Conservation (phyloP, 345 rosid genomes). For the Microthlaspi erraticum region DNA sequence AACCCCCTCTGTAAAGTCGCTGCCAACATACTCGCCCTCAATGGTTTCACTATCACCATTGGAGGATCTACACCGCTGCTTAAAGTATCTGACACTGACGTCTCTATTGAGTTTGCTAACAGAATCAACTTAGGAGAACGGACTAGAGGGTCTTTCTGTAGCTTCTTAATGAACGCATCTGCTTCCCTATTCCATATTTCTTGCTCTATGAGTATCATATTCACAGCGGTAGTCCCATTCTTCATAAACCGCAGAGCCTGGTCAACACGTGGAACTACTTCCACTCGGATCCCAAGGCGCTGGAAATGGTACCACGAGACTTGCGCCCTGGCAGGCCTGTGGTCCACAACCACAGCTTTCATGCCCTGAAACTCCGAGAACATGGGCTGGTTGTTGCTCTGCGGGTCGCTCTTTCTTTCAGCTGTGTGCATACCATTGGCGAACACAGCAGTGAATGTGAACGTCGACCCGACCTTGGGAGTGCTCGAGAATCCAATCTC, state of each 20-base stretch:
- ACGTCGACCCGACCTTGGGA: slow-evolving; percentile 85
- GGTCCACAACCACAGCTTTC: slow-evolving; percentile 80
- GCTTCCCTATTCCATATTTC: slow-evolving; percentile 85
- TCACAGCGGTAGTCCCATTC: slow-evolving; percentile 42
- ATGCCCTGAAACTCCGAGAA: slow-evolving; percentile 68
- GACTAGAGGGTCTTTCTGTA: slow-evolving; percentile 44
- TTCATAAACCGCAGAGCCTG: slow-evolving; percentile 51
- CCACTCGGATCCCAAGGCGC: slow-evolving; percentile 72
- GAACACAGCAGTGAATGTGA: slow-evolving; percentile 88
- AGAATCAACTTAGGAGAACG: slow-evolving; percentile 60
- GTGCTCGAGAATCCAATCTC: slow-evolving; percentile 85
- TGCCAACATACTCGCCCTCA: slow-evolving; percentile 86
- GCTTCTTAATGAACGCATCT: slow-evolving; percentile 48
- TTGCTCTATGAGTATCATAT: slow-evolving; percentile 77
- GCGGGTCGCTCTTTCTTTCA: slow-evolving; percentile 56
- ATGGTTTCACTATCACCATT: slow-evolving; percentile 72
- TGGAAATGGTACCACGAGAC: slow-evolving; percentile 85
- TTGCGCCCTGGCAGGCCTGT: slow-evolving; percentile 68
- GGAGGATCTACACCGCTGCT: slow-evolving; percentile 46
- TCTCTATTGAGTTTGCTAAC: slow-evolving; percentile 59
- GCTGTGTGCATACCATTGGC: slow-evolving; percentile 51
- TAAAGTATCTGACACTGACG: slow-evolving; percentile 14
- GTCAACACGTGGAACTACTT: slow-evolving; percentile 59
- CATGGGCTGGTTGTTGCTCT: slow-evolving; percentile 51
- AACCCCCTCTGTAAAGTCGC: slow-evolving; percentile 76